Conservation (phyloP, 2,329 filamentous ascomycete species). For the Diplodia mutila region DNA sequence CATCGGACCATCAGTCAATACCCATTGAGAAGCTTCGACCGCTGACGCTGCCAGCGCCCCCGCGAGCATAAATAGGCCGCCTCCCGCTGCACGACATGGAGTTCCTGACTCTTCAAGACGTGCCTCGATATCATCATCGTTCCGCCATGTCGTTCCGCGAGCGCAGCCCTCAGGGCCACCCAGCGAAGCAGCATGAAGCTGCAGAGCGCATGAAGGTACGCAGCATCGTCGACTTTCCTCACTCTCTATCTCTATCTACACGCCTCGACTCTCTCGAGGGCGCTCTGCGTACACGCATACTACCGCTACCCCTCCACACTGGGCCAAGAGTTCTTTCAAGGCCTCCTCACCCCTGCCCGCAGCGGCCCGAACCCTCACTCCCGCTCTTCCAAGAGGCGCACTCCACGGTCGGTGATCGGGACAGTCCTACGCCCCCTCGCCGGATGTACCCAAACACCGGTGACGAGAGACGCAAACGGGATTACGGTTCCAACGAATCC, state of each 20-base stretch:
- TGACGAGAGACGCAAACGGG: not conserved
- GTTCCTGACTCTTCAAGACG: conserved; percentile 45
- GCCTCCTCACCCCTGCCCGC: not conserved
- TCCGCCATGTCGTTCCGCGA: not conserved
- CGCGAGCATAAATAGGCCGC: not conserved
- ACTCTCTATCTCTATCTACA: not conserved
- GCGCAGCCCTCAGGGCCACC: not conserved
- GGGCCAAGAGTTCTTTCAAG: no score
- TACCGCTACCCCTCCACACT: no score
- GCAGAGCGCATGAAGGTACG: conserved; percentile 14
- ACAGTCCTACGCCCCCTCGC: not conserved
- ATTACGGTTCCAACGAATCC: no score
- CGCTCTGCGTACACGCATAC: no score
- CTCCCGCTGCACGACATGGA: conserved; percentile 34
- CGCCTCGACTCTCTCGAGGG: no score
- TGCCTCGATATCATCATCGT: conserved; percentile 31
- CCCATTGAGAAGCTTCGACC: not conserved
- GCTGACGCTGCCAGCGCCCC: not conserved
- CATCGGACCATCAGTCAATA: not conserved
- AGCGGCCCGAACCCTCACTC: not conserved
- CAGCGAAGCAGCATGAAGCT: not conserved
- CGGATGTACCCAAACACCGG: not conserved
- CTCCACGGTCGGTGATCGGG: not conserved
- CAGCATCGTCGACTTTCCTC: not conserved
- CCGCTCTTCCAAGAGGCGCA: not conserved